These are phyloP conservation scores for Clarireedia paspali DNA, from an alignment of 2,329 filamentous ascomycete genomes.

Conservation along the genomic window DNA sequence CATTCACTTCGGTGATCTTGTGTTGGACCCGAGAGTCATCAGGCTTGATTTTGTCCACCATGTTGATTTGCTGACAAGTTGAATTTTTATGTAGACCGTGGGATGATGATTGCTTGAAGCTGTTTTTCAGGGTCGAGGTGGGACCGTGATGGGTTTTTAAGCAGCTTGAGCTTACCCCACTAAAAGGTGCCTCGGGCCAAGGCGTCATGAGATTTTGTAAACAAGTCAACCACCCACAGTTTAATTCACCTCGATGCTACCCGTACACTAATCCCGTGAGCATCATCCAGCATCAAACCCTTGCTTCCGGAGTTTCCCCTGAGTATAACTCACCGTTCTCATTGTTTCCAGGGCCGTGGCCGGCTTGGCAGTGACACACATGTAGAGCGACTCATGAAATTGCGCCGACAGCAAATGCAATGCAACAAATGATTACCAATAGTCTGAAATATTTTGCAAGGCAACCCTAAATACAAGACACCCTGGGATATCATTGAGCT, in stretches of 20 bases:
- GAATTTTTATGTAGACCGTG: not conserved
- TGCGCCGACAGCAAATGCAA: no score
- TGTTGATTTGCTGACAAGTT: slow-evolving; percentile 5
- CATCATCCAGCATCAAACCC: not conserved
- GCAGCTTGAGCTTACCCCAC: not conserved
- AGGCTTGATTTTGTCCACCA: slow-evolving; percentile 54
- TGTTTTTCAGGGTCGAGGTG: no score
- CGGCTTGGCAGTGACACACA: not conserved
- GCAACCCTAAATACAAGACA: slow-evolving; percentile 8
- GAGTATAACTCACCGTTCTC: no score
- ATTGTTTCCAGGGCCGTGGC: not conserved
- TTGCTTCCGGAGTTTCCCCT: no score
- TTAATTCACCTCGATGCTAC: not conserved
- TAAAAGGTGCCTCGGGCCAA: not conserved
- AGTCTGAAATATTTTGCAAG: not conserved
- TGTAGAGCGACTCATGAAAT: no score
- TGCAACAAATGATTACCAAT: no score
- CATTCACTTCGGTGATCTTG: slow-evolving; percentile 55
- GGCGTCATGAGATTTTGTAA: not conserved
- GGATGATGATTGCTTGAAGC: not conserved
- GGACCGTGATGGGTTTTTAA: not conserved
- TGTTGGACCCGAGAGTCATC: slow-evolving; percentile 60
- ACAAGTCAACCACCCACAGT: not conserved
- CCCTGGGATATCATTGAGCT: slow-evolving; percentile 7
- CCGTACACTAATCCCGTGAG: not conserved